Evolutionary conservation across 495 filamentous ascomycete genomes (phyloP).

Genomic region (Penicillium salamii): DNA sequence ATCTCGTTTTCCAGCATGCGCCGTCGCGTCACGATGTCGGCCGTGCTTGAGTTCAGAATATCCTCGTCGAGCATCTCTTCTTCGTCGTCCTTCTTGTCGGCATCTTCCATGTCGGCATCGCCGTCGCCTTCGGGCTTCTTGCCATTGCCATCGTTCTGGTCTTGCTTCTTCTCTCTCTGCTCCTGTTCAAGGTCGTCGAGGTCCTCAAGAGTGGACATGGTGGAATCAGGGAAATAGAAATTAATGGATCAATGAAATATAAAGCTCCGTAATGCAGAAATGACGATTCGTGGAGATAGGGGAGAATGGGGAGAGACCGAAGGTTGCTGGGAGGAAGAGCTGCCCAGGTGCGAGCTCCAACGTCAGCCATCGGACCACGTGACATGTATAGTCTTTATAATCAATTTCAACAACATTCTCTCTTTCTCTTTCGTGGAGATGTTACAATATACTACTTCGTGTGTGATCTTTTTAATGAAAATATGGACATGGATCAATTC

Average conservation of each 20-base stretch:
- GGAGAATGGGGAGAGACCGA: constrained; percentile 13
- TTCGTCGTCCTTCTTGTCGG: constrained; percentile 66
- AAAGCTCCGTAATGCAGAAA: constrained; percentile 1
- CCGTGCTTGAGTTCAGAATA: constrained; percentile 83
- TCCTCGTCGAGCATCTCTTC: constrained; percentile 86
- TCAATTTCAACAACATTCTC: background rate
- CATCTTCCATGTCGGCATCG: constrained; percentile 89
- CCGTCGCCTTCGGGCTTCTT: constrained; percentile 58
- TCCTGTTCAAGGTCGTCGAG: constrained; percentile 77
- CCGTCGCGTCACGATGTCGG: constrained; percentile 83
- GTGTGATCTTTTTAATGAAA: too few species aligned
- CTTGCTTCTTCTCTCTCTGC: constrained; percentile 69
- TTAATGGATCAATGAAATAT: constrained; percentile 1
- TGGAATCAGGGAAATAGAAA: constrained; percentile 14
- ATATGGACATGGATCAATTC: too few species aligned
- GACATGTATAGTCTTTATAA: constrained; percentile 14
- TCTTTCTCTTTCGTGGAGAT: too few species aligned
- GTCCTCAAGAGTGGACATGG: constrained; percentile 86
- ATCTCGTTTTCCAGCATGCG: constrained; percentile 94
- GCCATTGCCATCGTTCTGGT: constrained; percentile 53
- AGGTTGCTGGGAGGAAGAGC: constrained; percentile 30
- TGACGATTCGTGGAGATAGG: constrained; percentile 13
- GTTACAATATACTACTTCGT: too few species aligned
- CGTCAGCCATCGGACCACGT: constrained; percentile 44
- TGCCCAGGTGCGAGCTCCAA: constrained; percentile 39